A percentile compares a stretch with the other conserved stretches of the same genome.
Conservation (phyloP, 2,329 filamentous ascomycete genomes). For the Polychaeton citri region DNA sequence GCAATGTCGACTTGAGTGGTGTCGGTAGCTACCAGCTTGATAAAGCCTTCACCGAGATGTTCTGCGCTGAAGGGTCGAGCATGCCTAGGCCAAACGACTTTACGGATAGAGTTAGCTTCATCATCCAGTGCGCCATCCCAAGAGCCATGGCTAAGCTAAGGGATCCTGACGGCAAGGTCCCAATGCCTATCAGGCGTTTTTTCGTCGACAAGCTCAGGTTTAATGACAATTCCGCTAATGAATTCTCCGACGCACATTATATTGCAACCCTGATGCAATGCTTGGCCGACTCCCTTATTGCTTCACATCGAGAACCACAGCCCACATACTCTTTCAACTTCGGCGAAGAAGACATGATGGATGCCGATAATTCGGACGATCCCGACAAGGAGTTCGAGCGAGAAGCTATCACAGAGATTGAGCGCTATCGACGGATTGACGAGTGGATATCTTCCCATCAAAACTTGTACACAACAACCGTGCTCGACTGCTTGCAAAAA, state of each 20-base stretch:
- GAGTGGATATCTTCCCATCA: slow-evolving; percentile 55
- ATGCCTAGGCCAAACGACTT: slow-evolving; percentile 89
- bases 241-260: slow-evolving; percentile 79
- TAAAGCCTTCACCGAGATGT: slow-evolving; percentile 76
- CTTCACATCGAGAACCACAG: slow-evolving; percentile 16
- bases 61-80: slow-evolving; percentile 60
- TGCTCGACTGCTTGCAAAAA: slow-evolving; percentile 44
- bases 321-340: slow-evolving; percentile 23
- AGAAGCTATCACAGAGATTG: slow-evolving; percentile 47
- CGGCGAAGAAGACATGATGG: slow-evolving; percentile 32
- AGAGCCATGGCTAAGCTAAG: slow-evolving; percentile 67
- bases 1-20: neutral
- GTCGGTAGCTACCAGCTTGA: slow-evolving; percentile 66
- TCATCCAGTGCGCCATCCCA: slow-evolving; percentile 72
- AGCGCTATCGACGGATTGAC: slow-evolving; percentile 50
- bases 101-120: slow-evolving; percentile 69
- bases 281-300: slow-evolving; percentile 42
- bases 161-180: slow-evolving; percentile 62
- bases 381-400: slow-evolving; percentile 42
- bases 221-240: slow-evolving; percentile 88
- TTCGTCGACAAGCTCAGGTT: slow-evolving; percentile 79
- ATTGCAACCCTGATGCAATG: slow-evolving; percentile 64
- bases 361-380: slow-evolving; percentile 28
- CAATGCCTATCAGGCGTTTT: slow-evolving; percentile 65
- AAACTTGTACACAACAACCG: slow-evolving; percentile 49